Evolutionary conservation across 1,284 basidiomycete genomes (phyloP).

Genomic region (Leccinum pachyderme): DNA sequence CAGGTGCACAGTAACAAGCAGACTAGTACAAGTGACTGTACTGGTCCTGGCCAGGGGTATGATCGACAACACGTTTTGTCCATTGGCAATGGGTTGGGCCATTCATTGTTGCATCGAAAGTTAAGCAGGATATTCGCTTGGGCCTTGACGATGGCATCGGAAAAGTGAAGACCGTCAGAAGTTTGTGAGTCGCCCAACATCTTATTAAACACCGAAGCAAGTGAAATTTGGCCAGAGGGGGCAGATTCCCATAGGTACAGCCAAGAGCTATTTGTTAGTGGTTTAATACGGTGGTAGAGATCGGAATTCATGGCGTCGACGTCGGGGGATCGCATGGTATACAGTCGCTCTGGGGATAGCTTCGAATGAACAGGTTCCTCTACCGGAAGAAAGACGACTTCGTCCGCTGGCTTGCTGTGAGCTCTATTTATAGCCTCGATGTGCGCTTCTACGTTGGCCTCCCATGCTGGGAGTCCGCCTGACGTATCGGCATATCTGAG

Average conservation of each 20-base stretch:
- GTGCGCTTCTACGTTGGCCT: conserved; percentile 63
- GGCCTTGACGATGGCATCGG: conserved; percentile 56
- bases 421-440: conserved; percentile 49
- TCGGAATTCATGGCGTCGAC: conserved; percentile 89
- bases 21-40: conserved; percentile 61
- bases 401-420: conserved; percentile 54
- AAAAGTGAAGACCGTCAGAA: conserved; percentile 82
- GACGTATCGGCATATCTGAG: conserved; percentile 68
- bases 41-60: conserved; percentile 65
- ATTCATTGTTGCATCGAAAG: conserved; percentile 72
- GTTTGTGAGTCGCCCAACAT: conserved; percentile 75
- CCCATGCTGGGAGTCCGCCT: conserved; percentile 77
- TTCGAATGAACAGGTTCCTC: conserved; percentile 60
- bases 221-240: conserved; percentile 45
- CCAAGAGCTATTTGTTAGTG: conserved; percentile 35
- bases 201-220: conserved; percentile 76
- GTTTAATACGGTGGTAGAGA: conserved; percentile 65
- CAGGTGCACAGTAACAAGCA: conserved; percentile 27
- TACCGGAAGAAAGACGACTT: conserved; percentile 77
- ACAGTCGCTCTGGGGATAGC: conserved; percentile 59
- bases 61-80: conserved; percentile 82
- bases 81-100: conserved; percentile 68
- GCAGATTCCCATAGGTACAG: conserved; percentile 26
- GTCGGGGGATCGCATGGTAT: conserved; percentile 70
- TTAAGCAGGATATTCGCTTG: conserved; percentile 84